These are phyloP conservation scores for Chalciporus piperatus DNA, from an alignment of 768 basidiomycete species.

Conservation along the genomic window DNA sequence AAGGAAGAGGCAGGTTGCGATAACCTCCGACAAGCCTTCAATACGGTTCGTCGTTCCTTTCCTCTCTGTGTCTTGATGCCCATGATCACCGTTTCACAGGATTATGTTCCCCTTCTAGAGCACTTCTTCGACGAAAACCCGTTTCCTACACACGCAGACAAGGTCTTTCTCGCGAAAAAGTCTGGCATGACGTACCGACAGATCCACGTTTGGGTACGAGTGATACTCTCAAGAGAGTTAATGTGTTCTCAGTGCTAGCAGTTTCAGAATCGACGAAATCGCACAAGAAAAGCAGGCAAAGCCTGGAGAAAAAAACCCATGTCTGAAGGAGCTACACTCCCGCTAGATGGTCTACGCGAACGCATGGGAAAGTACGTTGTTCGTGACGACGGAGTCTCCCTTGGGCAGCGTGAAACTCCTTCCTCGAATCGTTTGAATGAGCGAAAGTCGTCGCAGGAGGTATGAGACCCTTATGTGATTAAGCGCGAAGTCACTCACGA, in stretches of 20 bases:
- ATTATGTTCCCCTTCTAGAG: slow-evolving; percentile 45
- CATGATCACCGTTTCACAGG: too few species aligned
- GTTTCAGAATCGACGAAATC: slow-evolving; percentile 6
- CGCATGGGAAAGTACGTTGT: background rate
- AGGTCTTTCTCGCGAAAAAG: slow-evolving; percentile 38
- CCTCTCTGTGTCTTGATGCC: too few species aligned
- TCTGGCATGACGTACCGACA: slow-evolving; percentile 43
- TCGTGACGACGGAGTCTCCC: too few species aligned
- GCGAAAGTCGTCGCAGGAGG: too few species aligned
- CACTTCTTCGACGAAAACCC: slow-evolving; percentile 48
- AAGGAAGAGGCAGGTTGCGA: too few species aligned
- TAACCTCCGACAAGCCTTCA: too few species aligned
- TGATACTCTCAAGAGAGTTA: too few species aligned
- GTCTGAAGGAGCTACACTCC: background rate
- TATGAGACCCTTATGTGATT: too few species aligned
- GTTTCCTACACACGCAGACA: slow-evolving; percentile 44
- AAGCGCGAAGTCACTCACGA: too few species aligned
- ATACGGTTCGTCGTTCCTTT: too few species aligned
- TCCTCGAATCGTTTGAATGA: too few species aligned
- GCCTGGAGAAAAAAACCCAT: background rate
- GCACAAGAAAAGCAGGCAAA: slow-evolving; percentile 3
- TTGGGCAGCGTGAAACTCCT: too few species aligned
- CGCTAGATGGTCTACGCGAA: background rate
- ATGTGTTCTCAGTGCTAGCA: background rate
- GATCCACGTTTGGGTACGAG: slow-evolving; percentile 54